Base-by-base conservation (phyloP, 2,329 filamentous ascomycete species). In the Fusarium nelsonii region DNA sequence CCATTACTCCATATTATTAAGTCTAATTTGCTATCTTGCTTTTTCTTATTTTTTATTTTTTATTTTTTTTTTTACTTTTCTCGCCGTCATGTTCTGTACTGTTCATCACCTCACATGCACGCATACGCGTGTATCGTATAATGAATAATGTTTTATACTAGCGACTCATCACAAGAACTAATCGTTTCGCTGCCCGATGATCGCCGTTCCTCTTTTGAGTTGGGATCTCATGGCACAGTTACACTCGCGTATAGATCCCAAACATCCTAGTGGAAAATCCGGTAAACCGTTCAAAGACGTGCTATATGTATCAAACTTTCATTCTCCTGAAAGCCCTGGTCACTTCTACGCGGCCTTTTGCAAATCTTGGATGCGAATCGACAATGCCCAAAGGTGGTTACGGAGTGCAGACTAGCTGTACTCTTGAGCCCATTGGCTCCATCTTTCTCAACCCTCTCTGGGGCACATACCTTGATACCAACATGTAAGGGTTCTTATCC, bases 51-150 rank as follows among this genome's bases (percentile, higher is more conserved):
- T 3, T n/a, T n/a, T n/a, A n/a, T n/a, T n/a, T n/a, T n/a, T n/a
- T n/a, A n/a, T n/a, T n/a, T n/a, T n/a, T 36, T 48, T 52, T 54
- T 46, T 59, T 54, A 45, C 53, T 54, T 65, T 65, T 65, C 46
- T 53, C 51, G 28, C 36, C 28, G 30, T 40, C 16, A 28, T 26
- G 32, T 33, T 37, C 4, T n/a, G 14, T n/a, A 28, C 6, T 10
- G 20, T 34, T 34, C 26, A n/a, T 23, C 30, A 5, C 50, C 23
- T 23, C 23, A 6, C 23, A 23, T 23, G 23, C 23, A 23, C 6
- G 23, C 23, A 23, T 23, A 23, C 23, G 23, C 23, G 23, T 23
- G 23, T 6, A 6, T 23, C 23, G 23, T 23, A 23, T 23, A 23
- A 23, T 23, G 23, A n/a, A 23, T 23, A 26, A 23, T 43, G 40